Evolutionary conservation across 192 early-diverging fungal genomes (phyloP), one percentile per base, ranked within the genome.

Genomic region (Umbelopsis ramanniana): DNA sequence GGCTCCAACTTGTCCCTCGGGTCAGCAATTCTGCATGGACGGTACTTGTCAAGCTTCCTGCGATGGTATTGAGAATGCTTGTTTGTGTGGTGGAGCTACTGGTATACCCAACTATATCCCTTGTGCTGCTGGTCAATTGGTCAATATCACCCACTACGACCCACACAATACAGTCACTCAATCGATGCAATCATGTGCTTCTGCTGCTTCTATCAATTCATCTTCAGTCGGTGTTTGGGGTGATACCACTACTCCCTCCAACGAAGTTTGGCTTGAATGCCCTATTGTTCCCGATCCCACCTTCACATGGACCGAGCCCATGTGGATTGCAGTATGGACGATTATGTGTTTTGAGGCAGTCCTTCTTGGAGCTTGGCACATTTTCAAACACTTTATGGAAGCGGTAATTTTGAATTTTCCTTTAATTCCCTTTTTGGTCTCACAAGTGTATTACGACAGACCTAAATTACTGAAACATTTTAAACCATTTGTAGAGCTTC

Each of bases 311-410:
- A 74, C 40, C 7, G 87, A 89, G 55, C 80, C 74, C 52, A 86
- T 84, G 71, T 90, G 84, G 81, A 46, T 89, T 22, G 74, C 82
- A 1, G 85, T 90, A 29, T 89, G 86, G 79, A 68, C 52, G 7
- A 80, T 86, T 22, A 50, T 85, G 4, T 81, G 75, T 10, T 73
- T 77, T 17, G 82, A 88, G 53, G 67, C 87, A 17, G 57, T 76
- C 15, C 70, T 86, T 14, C 76, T 86, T 52, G 47, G 76, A 46
- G 26, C 79, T 2, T 90, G 88, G 88, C 82, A 84, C 45, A 14
- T 82, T 19, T 89, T 87, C 79, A 89, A 89, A 67, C n/a, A 63
- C 33, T 63, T 63, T 37, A 63, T 63, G 57, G 57, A 63, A 63
- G 23, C 26, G 57, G 57, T 63, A 33, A 37, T 43, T 33, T 63